These are phyloP conservation scores for Hyphodiscus sp. DNA, from an alignment of 2,329 filamentous ascomycete genomes.

Conservation along the genomic window DNA sequence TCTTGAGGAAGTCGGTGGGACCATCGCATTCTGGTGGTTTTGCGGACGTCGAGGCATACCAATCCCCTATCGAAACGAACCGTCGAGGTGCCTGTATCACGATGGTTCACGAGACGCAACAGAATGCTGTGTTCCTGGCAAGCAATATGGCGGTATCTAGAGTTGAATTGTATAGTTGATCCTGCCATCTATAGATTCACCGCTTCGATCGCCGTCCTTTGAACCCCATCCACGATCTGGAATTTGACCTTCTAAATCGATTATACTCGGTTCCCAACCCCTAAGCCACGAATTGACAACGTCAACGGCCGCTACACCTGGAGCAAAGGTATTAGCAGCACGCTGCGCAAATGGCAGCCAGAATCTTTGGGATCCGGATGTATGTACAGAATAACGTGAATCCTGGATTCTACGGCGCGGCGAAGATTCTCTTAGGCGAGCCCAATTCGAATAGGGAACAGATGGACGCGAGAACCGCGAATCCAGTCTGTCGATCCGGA, in stretches of 20 bases:
- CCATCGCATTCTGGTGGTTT: conserved; percentile 39
- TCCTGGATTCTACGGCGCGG: no score
- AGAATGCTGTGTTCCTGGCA: conserved; percentile 29
- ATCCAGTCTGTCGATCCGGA: no score
- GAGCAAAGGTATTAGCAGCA: conserved; percentile 34
- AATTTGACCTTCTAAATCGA: conserved; percentile 40
- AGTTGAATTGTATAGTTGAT: conserved; percentile 46
- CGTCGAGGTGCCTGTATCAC: conserved; percentile 29
- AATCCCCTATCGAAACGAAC: conserved; percentile 28
- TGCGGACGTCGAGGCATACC: conserved; percentile 16
- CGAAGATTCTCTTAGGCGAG: no score
- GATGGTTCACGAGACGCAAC: conserved; percentile 24
- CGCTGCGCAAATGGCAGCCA: conserved; percentile 1
- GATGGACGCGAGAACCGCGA: no score
- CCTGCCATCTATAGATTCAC: conserved; percentile 49
- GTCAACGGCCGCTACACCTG: conserved; percentile 38
- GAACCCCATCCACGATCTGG: conserved; percentile 26
- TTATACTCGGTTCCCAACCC: conserved; percentile 42
- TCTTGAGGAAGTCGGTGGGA: conserved; percentile 50
- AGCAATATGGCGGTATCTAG: conserved; percentile 34
- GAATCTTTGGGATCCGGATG: no score
- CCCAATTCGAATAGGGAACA: no score
- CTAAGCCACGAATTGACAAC: conserved; percentile 48
- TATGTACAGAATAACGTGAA: no score
- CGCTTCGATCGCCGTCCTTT: conserved; percentile 33